Conservation (phyloP, 495 filamentous ascomycete genomes). For the Cetradonia linearis region DNA sequence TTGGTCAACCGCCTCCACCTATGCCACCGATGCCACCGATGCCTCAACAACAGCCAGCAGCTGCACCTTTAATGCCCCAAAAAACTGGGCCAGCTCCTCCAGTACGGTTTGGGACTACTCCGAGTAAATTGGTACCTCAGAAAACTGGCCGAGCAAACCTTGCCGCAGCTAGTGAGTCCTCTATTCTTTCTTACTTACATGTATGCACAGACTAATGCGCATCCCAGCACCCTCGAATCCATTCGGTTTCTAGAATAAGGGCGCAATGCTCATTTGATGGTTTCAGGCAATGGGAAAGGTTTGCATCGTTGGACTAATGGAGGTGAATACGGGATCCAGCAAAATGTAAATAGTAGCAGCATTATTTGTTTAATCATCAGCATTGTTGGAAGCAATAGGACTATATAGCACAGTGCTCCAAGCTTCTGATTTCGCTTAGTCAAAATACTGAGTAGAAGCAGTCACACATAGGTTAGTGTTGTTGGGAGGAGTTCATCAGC, state of each 20-base stretch:
- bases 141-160: slow-evolving; percentile 89
- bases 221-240: slow-evolving; percentile 74
- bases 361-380: neutral
- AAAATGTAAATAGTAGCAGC: slow-evolving; percentile 13
- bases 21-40: slow-evolving; percentile 31
- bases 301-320: slow-evolving; percentile 15
- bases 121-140: slow-evolving; percentile 76
- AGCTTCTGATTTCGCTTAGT: too few relatives aligned
- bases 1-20: slow-evolving; percentile 21
- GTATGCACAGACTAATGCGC: slow-evolving; percentile 16
- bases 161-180: slow-evolving; percentile 91
- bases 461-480: too few relatives aligned
- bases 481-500: neutral
- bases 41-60: slow-evolving; percentile 41
- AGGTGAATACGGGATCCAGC: neutral
- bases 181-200: slow-evolving; percentile 4
- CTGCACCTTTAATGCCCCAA: slow-evolving; percentile 61
- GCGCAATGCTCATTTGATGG: neutral
- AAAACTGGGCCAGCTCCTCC: slow-evolving; percentile 90
- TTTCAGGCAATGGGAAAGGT: neutral
- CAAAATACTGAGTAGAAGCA: too few relatives aligned
- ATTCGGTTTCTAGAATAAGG: slow-evolving; percentile 60
- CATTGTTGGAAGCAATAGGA: neutral
- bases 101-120: slow-evolving; percentile 72
- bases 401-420: neutral